These are phyloP conservation scores for Tylopilus felleus DNA, from an alignment of 768 basidiomycete genomes.

Conservation along the genomic window DNA sequence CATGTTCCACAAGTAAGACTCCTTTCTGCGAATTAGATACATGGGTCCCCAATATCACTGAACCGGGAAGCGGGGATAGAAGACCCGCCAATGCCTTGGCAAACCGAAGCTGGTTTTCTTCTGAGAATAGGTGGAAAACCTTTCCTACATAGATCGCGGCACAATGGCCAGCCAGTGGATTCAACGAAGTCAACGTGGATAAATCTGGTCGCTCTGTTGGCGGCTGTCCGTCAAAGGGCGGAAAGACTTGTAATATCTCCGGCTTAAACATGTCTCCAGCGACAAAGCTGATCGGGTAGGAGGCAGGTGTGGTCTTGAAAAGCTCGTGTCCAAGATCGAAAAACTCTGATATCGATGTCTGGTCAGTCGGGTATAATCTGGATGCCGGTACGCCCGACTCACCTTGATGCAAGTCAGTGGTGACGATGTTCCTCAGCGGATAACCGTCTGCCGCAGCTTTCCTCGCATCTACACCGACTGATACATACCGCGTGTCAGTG, in stretches of 20 bases:
- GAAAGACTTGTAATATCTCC: slow-evolving; percentile 34
- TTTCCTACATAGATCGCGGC: slow-evolving; percentile 43
- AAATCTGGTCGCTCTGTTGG: slow-evolving; percentile 26
- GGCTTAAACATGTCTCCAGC: slow-evolving; percentile 42
- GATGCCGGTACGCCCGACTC: not conserved
- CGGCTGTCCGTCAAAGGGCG: slow-evolving; percentile 27
- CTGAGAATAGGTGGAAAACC: not conserved
- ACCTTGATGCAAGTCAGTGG: slow-evolving; percentile 39
- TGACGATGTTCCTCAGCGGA: slow-evolving; percentile 37
- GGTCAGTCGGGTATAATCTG: not conserved
- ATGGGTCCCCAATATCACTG: not conserved
- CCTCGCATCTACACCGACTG: slow-evolving; percentile 35
- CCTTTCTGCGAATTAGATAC: not conserved
- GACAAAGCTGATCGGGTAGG: slow-evolving; percentile 52
- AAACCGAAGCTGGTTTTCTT: slow-evolving; percentile 24
- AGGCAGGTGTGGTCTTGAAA: slow-evolving; percentile 50
- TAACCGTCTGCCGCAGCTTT: slow-evolving; percentile 42
- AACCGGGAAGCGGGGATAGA: slow-evolving; percentile 24
- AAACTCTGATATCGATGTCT: slow-evolving; percentile 43
- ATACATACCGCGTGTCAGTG: too few relatives aligned
- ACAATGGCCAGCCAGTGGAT: slow-evolving; percentile 44
- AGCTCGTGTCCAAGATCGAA: slow-evolving; percentile 59
- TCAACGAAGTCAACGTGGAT: slow-evolving; percentile 39
- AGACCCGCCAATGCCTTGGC: slow-evolving; percentile 28
- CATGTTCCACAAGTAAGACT: not conserved